Conservation (phyloP, 2,329 filamentous ascomycete genomes). For the Delphinella strobiligena region DNA sequence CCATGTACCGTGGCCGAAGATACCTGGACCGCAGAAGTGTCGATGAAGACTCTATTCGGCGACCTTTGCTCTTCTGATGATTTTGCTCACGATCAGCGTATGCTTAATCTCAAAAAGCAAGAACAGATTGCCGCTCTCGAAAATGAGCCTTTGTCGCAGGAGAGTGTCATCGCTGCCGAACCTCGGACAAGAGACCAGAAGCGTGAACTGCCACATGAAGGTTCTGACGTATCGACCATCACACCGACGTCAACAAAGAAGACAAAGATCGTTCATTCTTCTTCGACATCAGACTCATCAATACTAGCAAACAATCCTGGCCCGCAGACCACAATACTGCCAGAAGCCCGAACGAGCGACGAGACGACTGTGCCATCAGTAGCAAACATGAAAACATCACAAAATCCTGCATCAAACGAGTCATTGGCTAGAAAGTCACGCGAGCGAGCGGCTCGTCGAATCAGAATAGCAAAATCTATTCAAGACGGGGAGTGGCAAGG, state of each 20-base stretch:
- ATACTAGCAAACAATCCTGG: neutral
- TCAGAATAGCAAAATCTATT: slow-evolving; percentile 12
- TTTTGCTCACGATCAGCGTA: slow-evolving; percentile 55
- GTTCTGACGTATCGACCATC: neutral
- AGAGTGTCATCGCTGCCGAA: neutral
- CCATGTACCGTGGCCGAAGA: slow-evolving; percentile 59
- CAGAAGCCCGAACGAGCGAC: slow-evolving; percentile 9
- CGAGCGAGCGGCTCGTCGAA: slow-evolving; percentile 13
- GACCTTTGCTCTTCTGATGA: slow-evolving; percentile 46
- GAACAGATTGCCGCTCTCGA: neutral
- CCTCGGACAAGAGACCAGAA: neutral
- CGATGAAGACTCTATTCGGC: slow-evolving; percentile 61
- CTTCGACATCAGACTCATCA: neutral
- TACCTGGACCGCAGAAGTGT: slow-evolving; percentile 51
- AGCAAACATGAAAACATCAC: too few species aligned
- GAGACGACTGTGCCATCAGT: too few species aligned
- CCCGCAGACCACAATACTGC: slow-evolving; percentile 5
- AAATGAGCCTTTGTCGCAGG: slow-evolving; percentile 1
- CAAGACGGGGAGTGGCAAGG: slow-evolving; percentile 14
- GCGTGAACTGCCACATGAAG: neutral
- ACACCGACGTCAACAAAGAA: neutral
- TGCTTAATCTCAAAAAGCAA: slow-evolving; percentile 31
- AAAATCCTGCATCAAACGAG: too few species aligned
- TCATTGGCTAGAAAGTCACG: too few species aligned
- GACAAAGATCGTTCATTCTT: neutral